These are phyloP conservation scores for Balansia obtecta DNA, from an alignment of 2,329 filamentous ascomycete species.

Conservation along the genomic window DNA sequence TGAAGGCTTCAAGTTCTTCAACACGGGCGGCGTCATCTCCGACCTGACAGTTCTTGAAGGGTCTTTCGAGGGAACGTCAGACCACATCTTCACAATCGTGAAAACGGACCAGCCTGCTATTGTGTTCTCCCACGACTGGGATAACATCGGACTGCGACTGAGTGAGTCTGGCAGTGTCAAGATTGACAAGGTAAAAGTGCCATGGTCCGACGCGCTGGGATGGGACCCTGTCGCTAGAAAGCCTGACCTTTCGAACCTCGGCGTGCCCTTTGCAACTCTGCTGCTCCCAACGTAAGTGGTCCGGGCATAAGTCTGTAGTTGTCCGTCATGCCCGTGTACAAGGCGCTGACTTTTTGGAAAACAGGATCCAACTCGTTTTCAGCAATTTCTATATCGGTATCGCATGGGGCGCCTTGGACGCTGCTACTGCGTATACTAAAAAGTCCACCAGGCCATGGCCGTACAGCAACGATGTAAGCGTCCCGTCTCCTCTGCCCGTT, in stretches of 20 bases:
- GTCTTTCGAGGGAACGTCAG: conserved; percentile 40
- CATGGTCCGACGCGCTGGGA: conserved; percentile 50
- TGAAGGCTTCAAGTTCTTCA: conserved; percentile 53
- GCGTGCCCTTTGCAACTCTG: conserved; percentile 42
- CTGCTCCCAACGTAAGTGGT: conserved; percentile 42
- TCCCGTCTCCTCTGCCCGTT: neutral
- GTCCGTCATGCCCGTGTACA: neutral
- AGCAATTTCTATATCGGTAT: conserved; percentile 55
- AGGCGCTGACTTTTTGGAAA: neutral
- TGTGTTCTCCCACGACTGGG: conserved; percentile 48
- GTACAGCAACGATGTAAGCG: conserved; percentile 43
- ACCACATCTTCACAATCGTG: conserved; percentile 52
- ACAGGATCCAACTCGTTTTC: conserved; percentile 51
- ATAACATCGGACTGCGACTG: conserved; percentile 50
- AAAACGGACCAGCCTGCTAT: conserved; percentile 45
- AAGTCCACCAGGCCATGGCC: conserved; percentile 50
- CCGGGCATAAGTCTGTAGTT: neutral
- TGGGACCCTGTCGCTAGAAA: conserved; percentile 40
- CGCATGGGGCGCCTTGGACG: conserved; percentile 42
- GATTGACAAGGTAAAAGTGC: conserved; percentile 42
- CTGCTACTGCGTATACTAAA: conserved; percentile 42
- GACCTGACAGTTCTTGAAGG: conserved; percentile 56
- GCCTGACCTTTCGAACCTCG: conserved; percentile 35
- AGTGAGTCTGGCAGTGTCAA: conserved; percentile 52
- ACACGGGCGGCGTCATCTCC: conserved; percentile 53